Conservation (phyloP, 2,329 filamentous ascomycete genomes). For the Penicillium sp. region DNA sequence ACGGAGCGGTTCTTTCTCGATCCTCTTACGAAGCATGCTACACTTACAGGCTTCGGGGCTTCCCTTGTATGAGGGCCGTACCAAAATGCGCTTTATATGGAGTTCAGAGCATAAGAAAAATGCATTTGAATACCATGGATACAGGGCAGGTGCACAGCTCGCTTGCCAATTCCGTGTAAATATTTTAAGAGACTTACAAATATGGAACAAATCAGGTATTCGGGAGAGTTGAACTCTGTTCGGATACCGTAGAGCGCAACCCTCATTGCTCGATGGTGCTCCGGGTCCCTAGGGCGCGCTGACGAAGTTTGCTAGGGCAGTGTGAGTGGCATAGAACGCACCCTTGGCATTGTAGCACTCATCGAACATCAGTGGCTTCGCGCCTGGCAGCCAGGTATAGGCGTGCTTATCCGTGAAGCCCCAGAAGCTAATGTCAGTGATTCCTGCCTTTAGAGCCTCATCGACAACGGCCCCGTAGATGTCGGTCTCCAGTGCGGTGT, state of each 20-base stretch:
- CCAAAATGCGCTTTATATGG: too few relatives aligned
- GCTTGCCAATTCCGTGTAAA: too few relatives aligned
- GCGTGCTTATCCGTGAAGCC: conserved; percentile 17
- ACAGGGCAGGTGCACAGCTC: too few relatives aligned
- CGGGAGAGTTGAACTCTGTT: too few relatives aligned
- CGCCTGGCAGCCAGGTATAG: conserved; percentile 10
- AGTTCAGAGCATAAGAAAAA: too few relatives aligned
- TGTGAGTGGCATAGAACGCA: conserved; percentile 6
- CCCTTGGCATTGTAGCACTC: conserved; percentile 11
- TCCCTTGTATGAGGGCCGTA: too few relatives aligned
- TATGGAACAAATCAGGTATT: too few relatives aligned
- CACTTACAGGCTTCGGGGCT: too few relatives aligned
- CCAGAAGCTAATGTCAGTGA: conserved; percentile 11
- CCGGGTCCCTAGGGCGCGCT: not conserved
- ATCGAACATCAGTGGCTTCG: conserved; percentile 18
- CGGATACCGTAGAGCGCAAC: not conserved
- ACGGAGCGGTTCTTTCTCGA: too few relatives aligned
- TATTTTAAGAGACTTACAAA: too few relatives aligned
- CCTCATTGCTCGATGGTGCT: not conserved
- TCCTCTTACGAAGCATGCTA: too few relatives aligned
- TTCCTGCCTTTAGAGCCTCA: conserved; percentile 9
- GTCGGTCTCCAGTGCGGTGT: not conserved
- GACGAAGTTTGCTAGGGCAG: conserved; percentile 2
- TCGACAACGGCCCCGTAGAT: not conserved
- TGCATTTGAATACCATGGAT: too few relatives aligned